Base-by-base conservation (phyloP, 805 yeast species). In the Yarrowia sp. region DNA sequence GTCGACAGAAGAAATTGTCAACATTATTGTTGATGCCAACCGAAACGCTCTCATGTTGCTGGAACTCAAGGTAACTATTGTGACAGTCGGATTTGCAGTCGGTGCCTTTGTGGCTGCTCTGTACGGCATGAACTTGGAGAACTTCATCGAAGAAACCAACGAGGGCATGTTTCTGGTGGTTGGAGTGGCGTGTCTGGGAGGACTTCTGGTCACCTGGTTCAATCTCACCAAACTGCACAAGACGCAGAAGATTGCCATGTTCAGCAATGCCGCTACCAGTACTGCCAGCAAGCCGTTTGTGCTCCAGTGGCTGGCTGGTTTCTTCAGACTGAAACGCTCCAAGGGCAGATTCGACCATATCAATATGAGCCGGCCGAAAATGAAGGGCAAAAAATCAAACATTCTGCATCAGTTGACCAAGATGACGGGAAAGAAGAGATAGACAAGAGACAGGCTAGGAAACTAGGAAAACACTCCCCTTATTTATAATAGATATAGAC, bases 61-160 rank as follows among this genome's bases (percentile, higher is more conserved):
- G 41, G 96, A 96, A 3, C 79, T 95, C 65, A 82, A 88, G 70
- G 90, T 91, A 73, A 87, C 95, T 59, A 85, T 91, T 26, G 95
- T 96, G 0, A 80, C 96, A 65, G 77, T 95, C 36, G 87, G 96
- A 3, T 78, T 92, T 71, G 96, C 96, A 1, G 83, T 87, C 16
- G 88, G 95, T 1, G 78, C 96, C 51, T 90, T 89, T 68, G 73
- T 90, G 16, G 95, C 96, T 1, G 88, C 97, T 0, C 78, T 91
- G 11, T 95, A 92, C 75, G 99, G 99, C 36, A 95, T 95, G 99
- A 95, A 95, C 75, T 78, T 95, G 74, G 90, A 89, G 71, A 95
- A 93, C 76, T 92, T 89, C 72, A 86, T 95, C 22, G 99, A 95
- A 73, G 96, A 92, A 65, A 78, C 85, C 1, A 82, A 83, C 64